Evolutionary conservation across 139 green algal genomes (phyloP).

Genomic region (Chlorella sorokiniana): DNA sequence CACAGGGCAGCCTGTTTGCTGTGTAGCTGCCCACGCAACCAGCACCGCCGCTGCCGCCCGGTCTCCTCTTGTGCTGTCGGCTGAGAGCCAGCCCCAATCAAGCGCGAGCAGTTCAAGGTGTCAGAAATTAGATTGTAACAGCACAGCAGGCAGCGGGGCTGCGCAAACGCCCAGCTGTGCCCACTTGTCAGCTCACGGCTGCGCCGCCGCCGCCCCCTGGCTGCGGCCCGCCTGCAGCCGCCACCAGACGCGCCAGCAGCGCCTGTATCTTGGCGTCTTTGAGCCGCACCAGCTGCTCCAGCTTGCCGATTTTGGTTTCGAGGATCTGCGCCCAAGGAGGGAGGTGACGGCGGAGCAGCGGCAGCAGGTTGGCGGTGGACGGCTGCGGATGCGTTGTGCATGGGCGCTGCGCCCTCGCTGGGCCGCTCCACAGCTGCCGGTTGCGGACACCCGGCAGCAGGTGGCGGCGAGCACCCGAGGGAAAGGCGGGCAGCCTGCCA

Average conservation of each 20-base stretch:
- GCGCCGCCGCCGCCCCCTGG: background rate
- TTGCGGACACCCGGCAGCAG: too few relatives aligned
- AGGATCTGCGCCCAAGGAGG: conserved; percentile 69
- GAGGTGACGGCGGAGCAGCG: background rate
- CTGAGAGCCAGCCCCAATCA: too few relatives aligned
- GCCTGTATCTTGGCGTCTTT: conserved; percentile 95
- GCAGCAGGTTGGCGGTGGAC: background rate
- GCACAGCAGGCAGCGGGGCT: background rate
- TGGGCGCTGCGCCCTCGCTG: background rate
- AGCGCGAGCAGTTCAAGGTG: background rate
- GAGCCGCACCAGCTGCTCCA: conserved; percentile 90
- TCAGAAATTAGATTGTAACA: background rate
- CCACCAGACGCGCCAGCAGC: conserved; percentile 73
- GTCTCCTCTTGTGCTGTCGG: too few relatives aligned
- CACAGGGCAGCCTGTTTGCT: too few relatives aligned
- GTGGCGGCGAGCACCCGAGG: too few relatives aligned
- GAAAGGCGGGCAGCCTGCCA: too few relatives aligned
- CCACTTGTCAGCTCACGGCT: too few relatives aligned
- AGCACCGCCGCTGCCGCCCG: too few relatives aligned
- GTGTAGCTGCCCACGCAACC: too few relatives aligned
- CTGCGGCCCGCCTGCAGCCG: background rate
- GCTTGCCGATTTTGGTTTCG: conserved; percentile 88
- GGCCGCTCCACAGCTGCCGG: too few relatives aligned
- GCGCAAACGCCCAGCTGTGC: background rate
- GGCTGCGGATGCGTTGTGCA: background rate